Base-by-base conservation (phyloP, 2,329 filamentous ascomycete species). In the Amauroascus niger region DNA sequence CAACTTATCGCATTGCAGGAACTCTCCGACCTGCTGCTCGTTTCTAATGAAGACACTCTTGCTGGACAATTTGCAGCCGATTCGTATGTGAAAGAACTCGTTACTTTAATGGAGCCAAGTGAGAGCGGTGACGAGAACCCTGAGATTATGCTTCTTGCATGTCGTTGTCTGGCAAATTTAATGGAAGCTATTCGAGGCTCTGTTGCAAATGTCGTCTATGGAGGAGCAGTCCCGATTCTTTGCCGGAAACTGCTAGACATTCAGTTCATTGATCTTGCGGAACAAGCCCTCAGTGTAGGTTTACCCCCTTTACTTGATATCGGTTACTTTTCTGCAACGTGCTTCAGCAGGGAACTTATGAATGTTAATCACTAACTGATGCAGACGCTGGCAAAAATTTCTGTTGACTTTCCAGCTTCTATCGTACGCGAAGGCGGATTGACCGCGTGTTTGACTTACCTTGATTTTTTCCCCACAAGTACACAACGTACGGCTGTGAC, bases 401-500 rank as follows among this genome's bases (percentile, higher is more conserved):
- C 93, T 0, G 82, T 91, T 54, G 93, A 98, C 66, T 98, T 95
- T 65, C 93, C 93, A 1, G 84, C 87, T 3, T 89, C 88, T 53
- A 98, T 98, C 62, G 93, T 98, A 43, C 86, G 90, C 49, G 93
- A 97, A 71, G 94, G 93, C 47, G 93, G 93, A 9, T 76, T 98
- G 58, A 95, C 88, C 1, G 93, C 93, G n/a, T 98, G 93, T 65
- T 74, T 98, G 59, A 94, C 88, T 0, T 97, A 93, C 66, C 79
- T 98, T 55, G 93, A 98, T 67, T 98, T 98, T 71, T 98, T 98
- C 64, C 86, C 91, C 14, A 98, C 93, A 0, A 93, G 91, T 69
- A 97, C 93, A 1, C 93, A 98, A 70, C 82, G 93, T 60, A 96
- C 91, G 13, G 93, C 93, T 6, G 93, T 98, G 6, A 97, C 90